Evolutionary conservation across 2,329 filamentous ascomycete species (phyloP).

Genomic region (Arthrobotrys musiformis): DNA sequence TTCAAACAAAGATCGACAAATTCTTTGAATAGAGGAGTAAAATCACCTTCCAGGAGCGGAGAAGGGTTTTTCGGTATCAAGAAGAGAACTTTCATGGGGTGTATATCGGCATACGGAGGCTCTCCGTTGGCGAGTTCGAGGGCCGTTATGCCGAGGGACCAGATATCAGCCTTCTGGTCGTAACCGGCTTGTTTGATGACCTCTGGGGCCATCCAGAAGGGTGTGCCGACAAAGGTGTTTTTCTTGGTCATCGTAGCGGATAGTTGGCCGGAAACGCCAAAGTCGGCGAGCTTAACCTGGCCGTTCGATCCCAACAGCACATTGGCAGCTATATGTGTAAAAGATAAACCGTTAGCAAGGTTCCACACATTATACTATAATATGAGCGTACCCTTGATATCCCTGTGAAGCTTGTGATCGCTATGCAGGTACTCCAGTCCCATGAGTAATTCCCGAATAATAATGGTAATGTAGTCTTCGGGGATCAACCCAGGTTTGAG

Average conservation of each 20-base stretch:
- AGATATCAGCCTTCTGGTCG: slow-evolving; percentile 92
- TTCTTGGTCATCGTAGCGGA: slow-evolving; percentile 90
- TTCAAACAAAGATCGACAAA: slow-evolving; percentile 85
- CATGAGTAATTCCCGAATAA: slow-evolving; percentile 48
- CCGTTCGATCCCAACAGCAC: slow-evolving; percentile 93
- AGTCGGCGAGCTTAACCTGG: slow-evolving; percentile 98
- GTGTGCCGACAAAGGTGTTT: slow-evolving; percentile 94
- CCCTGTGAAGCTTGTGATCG: slow-evolving; percentile 93
- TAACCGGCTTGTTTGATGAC: slow-evolving; percentile 71
- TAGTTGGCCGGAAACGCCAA: slow-evolving; percentile 90
- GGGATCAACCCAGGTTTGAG: slow-evolving; percentile 92
- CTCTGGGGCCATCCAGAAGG: slow-evolving; percentile 97
- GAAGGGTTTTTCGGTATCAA: slow-evolving; percentile 85
- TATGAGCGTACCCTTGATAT: slow-evolving; percentile 76
- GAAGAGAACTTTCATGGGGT: slow-evolving; percentile 96
- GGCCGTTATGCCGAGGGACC: slow-evolving; percentile 90
- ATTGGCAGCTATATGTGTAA: slow-evolving; percentile 79
- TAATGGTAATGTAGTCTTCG: slow-evolving; percentile 87
- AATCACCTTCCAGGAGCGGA: slow-evolving; percentile 72
- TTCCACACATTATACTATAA: not conserved
- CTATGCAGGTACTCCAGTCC: slow-evolving; percentile 79
- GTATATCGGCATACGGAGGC: slow-evolving; percentile 83
- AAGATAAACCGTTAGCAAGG: not conserved
- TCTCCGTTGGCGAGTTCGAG: slow-evolving; percentile 90
- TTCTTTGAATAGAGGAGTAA: slow-evolving; percentile 84